Evolutionary conservation across 208 protist species (phyloP).

Genomic region (Trypanosoma vivax): DNA sequence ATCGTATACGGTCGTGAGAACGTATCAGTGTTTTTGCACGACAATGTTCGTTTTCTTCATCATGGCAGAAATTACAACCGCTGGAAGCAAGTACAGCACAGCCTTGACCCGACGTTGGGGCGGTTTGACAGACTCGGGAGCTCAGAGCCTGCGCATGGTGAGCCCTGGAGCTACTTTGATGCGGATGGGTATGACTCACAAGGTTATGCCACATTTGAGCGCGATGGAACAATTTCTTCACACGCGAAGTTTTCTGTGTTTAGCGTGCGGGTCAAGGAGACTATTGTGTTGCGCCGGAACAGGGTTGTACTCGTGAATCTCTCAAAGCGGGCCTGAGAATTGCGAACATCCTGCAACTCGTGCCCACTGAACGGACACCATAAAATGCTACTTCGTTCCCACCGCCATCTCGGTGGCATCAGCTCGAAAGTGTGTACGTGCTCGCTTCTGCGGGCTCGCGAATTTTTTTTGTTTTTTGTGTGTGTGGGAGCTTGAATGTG

Average conservation of each 20-base stretch:
- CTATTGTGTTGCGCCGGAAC: slow-evolving; percentile 51
- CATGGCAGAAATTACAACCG: slow-evolving; percentile 45
- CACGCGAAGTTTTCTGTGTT: slow-evolving; percentile 37
- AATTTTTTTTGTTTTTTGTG: too few relatives aligned
- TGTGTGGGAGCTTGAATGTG: too few relatives aligned
- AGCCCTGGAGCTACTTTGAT: slow-evolving; percentile 17
- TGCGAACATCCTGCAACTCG: not conserved
- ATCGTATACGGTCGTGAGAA: slow-evolving; percentile 71
- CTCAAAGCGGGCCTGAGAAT: slow-evolving; percentile 22
- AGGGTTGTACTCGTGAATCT: slow-evolving; percentile 51
- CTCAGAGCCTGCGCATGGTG: not conserved
- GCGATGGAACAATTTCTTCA: slow-evolving; percentile 50
- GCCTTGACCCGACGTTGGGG: slow-evolving; percentile 27
- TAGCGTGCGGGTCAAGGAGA: slow-evolving; percentile 49
- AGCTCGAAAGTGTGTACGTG: too few relatives aligned
- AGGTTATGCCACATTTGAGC: slow-evolving; percentile 73
- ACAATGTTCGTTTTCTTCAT: slow-evolving; percentile 74
- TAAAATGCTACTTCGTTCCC: too few relatives aligned
- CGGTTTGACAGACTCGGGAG: too few relatives aligned
- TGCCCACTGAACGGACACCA: too few relatives aligned
- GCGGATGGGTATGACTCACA: slow-evolving; percentile 59
- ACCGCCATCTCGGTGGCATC: too few relatives aligned
- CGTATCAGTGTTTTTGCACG: slow-evolving; percentile 64
- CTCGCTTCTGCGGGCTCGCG: too few relatives aligned
- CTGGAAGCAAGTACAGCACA: slow-evolving; percentile 73